These are phyloP conservation scores for Lepidium aucheri DNA, from an alignment of 345 rosid species.

Conservation along the genomic window DNA sequence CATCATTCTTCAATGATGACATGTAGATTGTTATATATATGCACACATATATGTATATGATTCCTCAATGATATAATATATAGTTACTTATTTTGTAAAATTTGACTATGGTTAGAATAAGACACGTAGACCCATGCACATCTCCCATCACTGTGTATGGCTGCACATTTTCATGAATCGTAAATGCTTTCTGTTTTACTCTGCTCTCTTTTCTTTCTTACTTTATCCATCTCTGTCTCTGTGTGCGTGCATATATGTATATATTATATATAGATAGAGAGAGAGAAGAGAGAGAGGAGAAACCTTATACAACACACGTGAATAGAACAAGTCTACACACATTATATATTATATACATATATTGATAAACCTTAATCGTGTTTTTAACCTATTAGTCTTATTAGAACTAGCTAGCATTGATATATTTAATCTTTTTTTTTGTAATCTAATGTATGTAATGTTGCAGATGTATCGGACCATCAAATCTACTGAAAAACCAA, in stretches of 20 bases:
- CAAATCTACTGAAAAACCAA: constrained; percentile 27
- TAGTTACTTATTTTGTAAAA: not conserved
- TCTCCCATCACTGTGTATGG: constrained; percentile 24
- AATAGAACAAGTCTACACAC: constrained; percentile 1
- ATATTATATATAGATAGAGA: not conserved
- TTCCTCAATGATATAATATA: constrained; percentile 12
- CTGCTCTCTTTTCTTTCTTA: constrained; percentile 15
- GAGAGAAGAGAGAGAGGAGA: not conserved
- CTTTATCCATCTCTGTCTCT: constrained; percentile 27
- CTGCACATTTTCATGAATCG: constrained; percentile 29
- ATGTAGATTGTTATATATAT: not conserved
- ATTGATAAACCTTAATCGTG: not conserved
- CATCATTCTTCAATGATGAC: constrained; percentile 31
- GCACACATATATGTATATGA: constrained; percentile 12
- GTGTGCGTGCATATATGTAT: constrained; percentile 8
- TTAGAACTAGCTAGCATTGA: not conserved
- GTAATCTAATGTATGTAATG: not conserved
- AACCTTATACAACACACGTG: constrained; percentile 12
- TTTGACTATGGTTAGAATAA: constrained; percentile 9
- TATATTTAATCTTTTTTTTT: not conserved
- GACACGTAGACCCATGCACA: constrained; percentile 34
- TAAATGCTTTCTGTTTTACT: constrained; percentile 29
- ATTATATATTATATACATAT: not conserved
- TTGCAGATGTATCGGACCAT: constrained; percentile 36
- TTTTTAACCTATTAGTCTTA: not conserved